Conservation (phyloP, 2,329 filamentous ascomycete species). For the Chaetoscypha palmicola region DNA sequence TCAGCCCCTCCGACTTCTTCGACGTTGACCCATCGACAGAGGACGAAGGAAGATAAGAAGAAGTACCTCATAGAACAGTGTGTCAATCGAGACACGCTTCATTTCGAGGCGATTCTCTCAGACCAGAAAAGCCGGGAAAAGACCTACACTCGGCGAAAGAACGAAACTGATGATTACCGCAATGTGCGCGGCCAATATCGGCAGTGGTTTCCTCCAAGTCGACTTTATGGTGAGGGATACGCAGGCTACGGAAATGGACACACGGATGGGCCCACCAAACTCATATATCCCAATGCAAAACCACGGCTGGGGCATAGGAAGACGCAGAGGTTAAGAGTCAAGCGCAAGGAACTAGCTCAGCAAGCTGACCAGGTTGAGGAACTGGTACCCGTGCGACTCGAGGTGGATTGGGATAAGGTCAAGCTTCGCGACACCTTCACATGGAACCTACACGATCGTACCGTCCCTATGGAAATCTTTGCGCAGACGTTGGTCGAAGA, state of each 20-base stretch:
- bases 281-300: constrained; percentile 76
- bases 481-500: constrained; percentile 88
- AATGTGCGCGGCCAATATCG: constrained; percentile 49
- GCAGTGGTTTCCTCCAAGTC: constrained; percentile 47
- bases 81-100: constrained; percentile 54
- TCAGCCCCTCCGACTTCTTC: constrained; percentile 16
- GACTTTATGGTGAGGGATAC: constrained; percentile 68
- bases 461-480: constrained; percentile 73
- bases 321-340: constrained; percentile 64
- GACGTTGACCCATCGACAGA: constrained; percentile 23
- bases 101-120: constrained; percentile 46
- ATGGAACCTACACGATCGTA: constrained; percentile 92
- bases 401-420: constrained; percentile 93
- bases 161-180: constrained; percentile 65
- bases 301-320: constrained; percentile 70
- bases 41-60: constrained; percentile 30
- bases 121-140: constrained; percentile 44
- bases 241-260: constrained; percentile 81
- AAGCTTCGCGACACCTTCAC: constrained; percentile 96
- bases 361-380: constrained; percentile 91
- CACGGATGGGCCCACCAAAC: constrained; percentile 64
- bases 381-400: constrained; percentile 81
- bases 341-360: constrained; percentile 70
- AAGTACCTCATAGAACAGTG: constrained; percentile 55
- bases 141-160: constrained; percentile 55